These are phyloP conservation scores for Termitomyces sp. DNA, from an alignment of 1,284 basidiomycete genomes.

Conservation along the genomic window DNA sequence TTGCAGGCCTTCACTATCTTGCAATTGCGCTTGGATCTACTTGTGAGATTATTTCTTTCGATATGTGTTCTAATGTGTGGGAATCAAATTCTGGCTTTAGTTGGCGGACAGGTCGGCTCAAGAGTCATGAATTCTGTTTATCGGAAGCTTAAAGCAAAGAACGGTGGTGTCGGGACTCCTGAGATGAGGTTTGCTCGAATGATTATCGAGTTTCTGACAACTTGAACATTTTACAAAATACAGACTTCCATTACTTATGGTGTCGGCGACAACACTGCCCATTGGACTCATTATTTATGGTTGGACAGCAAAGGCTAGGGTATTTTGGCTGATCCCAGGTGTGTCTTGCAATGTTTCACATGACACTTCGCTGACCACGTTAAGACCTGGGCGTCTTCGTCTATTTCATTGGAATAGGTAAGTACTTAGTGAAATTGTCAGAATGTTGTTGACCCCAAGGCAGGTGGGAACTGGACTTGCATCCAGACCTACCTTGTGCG, in stretches of 20 bases:
- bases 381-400: constrained; percentile 30
- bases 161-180: constrained; percentile 36
- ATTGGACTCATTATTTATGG: constrained; percentile 31
- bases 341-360: not conserved
- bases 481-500: constrained; percentile 26
- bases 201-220: not conserved
- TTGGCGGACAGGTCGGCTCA: constrained; percentile 36
- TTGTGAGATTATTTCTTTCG: constrained; percentile 14
- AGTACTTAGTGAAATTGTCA: not conserved
- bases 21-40: constrained; percentile 33
- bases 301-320: constrained; percentile 24
- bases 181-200: constrained; percentile 29
- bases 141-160: constrained; percentile 30
- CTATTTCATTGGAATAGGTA: constrained; percentile 28
- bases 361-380: not conserved
- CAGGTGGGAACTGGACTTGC: constrained; percentile 30
- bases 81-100: constrained; percentile 10
- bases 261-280: constrained; percentile 27
- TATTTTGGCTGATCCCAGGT: constrained; percentile 29
- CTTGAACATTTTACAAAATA: not conserved
- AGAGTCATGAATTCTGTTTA: constrained; percentile 37
- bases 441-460: not conserved
- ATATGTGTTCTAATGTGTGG: not conserved
- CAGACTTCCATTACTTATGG: constrained; percentile 29
- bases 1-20: constrained; percentile 41